Percentiles rank a stretch among this genome's conserved stretches.
These are phyloP conservation scores for Durusdinium trenchii DNA, from an alignment of 73 alveolate species.

Conservation along the genomic window DNA sequence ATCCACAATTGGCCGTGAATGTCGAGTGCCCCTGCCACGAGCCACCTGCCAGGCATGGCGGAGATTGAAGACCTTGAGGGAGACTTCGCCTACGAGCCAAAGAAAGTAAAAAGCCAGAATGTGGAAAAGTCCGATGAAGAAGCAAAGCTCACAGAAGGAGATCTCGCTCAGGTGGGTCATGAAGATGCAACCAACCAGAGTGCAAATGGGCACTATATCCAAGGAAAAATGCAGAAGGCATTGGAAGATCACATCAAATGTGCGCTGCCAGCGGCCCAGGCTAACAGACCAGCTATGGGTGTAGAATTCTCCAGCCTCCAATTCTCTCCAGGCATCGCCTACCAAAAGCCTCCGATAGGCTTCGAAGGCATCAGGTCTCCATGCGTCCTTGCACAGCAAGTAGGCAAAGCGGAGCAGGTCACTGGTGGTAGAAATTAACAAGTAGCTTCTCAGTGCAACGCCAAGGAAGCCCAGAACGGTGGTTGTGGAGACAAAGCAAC, in stretches of 20 bases:
- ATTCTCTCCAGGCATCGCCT: conserved; percentile 55
- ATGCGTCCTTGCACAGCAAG: conserved; percentile 57
- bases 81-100: conserved; percentile 45
- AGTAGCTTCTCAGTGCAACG: conserved; percentile 13
- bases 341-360: conserved; percentile 40
- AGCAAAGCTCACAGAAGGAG: conserved; percentile 28
- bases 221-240: not conserved
- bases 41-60: conserved; percentile 44
- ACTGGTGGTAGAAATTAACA: conserved; percentile 11
- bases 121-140: conserved; percentile 3
- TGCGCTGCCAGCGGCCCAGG: conserved; percentile 26
- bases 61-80: conserved; percentile 35
- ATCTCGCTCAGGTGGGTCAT: not conserved
- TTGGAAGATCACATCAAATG: conserved; percentile 48
- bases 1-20: too few species aligned
- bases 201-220: not conserved
- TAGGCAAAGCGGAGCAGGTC: conserved; percentile 73
- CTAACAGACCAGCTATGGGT: conserved; percentile 32
- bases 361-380: conserved; percentile 60
- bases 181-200: not conserved
- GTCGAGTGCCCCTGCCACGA: conserved; percentile 1
- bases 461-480: not conserved
- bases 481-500: not conserved
- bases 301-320: conserved; percentile 40
- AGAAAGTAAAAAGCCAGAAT: conserved; percentile 13